Evolutionary conservation across 2,329 filamentous ascomycete genomes (phyloP).

Genomic region (Xylariales sp.): DNA sequence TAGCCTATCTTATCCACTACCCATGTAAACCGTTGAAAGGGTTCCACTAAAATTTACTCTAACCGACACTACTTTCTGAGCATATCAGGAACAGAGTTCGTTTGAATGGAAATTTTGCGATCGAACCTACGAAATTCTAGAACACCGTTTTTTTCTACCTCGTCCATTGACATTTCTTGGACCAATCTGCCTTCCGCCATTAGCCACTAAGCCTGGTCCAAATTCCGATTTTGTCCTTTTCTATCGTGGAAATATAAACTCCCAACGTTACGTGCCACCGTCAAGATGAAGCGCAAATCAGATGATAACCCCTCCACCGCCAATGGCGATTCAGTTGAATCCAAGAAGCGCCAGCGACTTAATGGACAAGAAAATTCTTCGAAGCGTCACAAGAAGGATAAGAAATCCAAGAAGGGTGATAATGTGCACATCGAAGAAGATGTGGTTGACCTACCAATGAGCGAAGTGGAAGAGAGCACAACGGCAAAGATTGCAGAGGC

Average conservation of each 20-base stretch:
- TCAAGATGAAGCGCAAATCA: slow-evolving; percentile 20
- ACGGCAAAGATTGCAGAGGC: background rate
- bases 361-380: slow-evolving; percentile 12
- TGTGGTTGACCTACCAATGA: slow-evolving; percentile 4
- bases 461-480: slow-evolving; percentile 4
- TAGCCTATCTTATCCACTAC: too few relatives aligned
- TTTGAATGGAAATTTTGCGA: too few relatives aligned
- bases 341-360: slow-evolving; percentile 22
- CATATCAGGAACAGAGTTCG: too few relatives aligned
- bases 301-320: slow-evolving; percentile 15
- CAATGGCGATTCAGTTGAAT: slow-evolving; percentile 11
- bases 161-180: too few relatives aligned
- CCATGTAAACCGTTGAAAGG: slow-evolving; percentile 16
- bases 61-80: slow-evolving; percentile 23
- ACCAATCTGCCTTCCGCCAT: too few relatives aligned
- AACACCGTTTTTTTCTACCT: too few relatives aligned
- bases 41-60: slow-evolving; percentile 44
- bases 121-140: too few relatives aligned
- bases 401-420: slow-evolving; percentile 14
- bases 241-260: too few relatives aligned
- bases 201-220: too few relatives aligned
- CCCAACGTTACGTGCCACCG: too few relatives aligned
- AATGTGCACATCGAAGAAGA: slow-evolving; percentile 11
- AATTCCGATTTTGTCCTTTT: too few relatives aligned
- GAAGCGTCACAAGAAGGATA: slow-evolving; percentile 14